These are phyloP conservation scores for Trametes sp. DNA, from an alignment of 1,284 basidiomycete species.

Conservation along the genomic window DNA sequence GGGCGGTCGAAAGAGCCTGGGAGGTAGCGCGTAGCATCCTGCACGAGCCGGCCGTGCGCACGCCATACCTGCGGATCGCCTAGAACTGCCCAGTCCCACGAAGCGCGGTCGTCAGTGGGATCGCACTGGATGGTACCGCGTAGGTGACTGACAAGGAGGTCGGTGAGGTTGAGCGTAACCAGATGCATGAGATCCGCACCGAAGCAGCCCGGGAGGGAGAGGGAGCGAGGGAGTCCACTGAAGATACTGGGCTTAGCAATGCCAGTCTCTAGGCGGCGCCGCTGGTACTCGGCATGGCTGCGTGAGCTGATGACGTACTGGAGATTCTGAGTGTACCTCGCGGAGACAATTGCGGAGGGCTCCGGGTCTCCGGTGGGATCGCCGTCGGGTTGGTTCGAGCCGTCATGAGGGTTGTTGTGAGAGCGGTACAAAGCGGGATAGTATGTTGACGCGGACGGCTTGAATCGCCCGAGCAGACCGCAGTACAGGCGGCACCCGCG, in stretches of 20 bases:
- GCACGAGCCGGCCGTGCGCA: slow-evolving; percentile 41
- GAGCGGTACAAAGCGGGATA: neutral
- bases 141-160: slow-evolving; percentile 44
- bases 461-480: neutral
- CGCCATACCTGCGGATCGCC: slow-evolving; percentile 41
- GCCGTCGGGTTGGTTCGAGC: neutral
- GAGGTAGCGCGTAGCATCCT: slow-evolving; percentile 23
- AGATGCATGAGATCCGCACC: slow-evolving; percentile 49
- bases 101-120: neutral
- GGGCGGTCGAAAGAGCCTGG: slow-evolving; percentile 40
- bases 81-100: slow-evolving; percentile 46
- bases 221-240: slow-evolving; percentile 5
- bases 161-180: slow-evolving; percentile 37
- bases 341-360: too few relatives aligned
- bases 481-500: neutral
- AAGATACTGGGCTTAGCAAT: slow-evolving; percentile 15
- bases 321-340: neutral
- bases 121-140: slow-evolving; percentile 38
- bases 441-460: neutral
- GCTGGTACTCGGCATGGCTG: slow-evolving; percentile 5
- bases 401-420: neutral
- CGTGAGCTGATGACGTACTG: slow-evolving; percentile 12
- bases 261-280: neutral
- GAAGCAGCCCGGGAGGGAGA: slow-evolving; percentile 41
- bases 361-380: neutral